Evolutionary conservation across 169 alveolate species (phyloP), one percentile per base, ranked within the genome.

Genomic region (Neospora caninum): DNA sequence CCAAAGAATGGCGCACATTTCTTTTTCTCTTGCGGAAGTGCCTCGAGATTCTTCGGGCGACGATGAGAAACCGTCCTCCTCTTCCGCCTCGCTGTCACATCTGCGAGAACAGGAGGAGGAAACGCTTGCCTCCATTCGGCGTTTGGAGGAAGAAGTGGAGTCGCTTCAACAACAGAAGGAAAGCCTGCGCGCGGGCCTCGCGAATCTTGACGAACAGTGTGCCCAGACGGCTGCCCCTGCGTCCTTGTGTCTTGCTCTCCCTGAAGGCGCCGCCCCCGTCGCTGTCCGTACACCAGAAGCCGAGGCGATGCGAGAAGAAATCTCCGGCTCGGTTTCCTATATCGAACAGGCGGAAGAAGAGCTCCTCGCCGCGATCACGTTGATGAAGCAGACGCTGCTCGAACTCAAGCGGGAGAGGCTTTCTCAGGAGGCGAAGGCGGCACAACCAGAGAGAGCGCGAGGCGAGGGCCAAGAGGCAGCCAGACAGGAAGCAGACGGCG

Each of bases 361-460:
- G 25, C 84, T 73, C 39, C 42, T n/a, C 39, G 49, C 39, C 43
- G 84, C 42, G 84, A 22, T 31, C 27, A 22, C 1, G 84, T 4
- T 73, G 84, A 31, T n/a, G 84, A 31, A n/a, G 84, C 84, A 73
- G 27, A 36, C 45, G 84, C 84, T 31, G 43, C 84, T 34, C 45
- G 49, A 36, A 36, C 9, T 73, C 84, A 34, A 73, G 84, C 41
- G 84, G 84, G 27, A 2, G n/a, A 73, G 39, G 84, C 84, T 31
- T n/a, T 43, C n/a, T 13, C 84, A 31, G 43, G 39, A 73, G 42
- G 16, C 7, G 43, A 27, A 73, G 41, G 49, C 4, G 80, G 6
- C 31, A n/a, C 38, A n/a, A 4, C 29, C 41, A 9, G 31, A 9
- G 41, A n/a, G 80, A 9, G 29, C 80, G 29, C 38, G 29, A n/a